Evolutionary conservation across 257 asterid genomes (phyloP).

Genomic region (Solanum piurae): DNA sequence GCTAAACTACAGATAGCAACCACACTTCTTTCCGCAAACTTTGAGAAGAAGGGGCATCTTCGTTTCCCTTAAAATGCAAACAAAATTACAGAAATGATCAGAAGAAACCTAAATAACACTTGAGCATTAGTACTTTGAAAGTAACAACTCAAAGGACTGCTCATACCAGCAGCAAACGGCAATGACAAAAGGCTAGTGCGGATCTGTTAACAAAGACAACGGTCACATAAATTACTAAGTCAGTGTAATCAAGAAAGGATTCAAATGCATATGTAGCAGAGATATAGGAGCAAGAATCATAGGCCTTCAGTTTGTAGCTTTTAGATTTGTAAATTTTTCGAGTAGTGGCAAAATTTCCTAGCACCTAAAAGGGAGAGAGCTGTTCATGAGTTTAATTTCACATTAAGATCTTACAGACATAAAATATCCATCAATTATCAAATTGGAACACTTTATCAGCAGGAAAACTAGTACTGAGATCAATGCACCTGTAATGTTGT

Average conservation of each 20-base stretch:
- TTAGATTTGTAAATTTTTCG: background rate
- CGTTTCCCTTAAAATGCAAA: constrained; percentile 43
- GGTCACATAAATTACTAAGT: background rate
- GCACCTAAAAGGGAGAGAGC: background rate
- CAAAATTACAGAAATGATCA: background rate
- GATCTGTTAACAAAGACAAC: constrained; percentile 39
- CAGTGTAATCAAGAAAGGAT: background rate
- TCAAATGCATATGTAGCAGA: background rate
- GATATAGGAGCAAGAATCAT: background rate
- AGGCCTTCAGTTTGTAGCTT: background rate
- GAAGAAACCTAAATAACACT: background rate
- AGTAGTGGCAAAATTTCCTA: background rate
- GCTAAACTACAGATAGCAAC: constrained; percentile 28
- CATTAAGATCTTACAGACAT: background rate
- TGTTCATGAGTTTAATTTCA: background rate
- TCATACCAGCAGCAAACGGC: constrained; percentile 68
- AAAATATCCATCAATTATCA: background rate
- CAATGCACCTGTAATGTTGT: background rate
- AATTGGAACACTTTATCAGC: background rate
- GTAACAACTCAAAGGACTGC: constrained; percentile 2
- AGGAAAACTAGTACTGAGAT: background rate
- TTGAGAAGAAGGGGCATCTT: constrained; percentile 46
- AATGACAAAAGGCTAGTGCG: constrained; percentile 54
- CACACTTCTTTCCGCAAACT: constrained; percentile 43
- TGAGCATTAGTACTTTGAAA: background rate